phyloP scores from a whole-genome alignment of 2,329 filamentous ascomycete genomes.

The Colletotrichum tropicale region DNA sequence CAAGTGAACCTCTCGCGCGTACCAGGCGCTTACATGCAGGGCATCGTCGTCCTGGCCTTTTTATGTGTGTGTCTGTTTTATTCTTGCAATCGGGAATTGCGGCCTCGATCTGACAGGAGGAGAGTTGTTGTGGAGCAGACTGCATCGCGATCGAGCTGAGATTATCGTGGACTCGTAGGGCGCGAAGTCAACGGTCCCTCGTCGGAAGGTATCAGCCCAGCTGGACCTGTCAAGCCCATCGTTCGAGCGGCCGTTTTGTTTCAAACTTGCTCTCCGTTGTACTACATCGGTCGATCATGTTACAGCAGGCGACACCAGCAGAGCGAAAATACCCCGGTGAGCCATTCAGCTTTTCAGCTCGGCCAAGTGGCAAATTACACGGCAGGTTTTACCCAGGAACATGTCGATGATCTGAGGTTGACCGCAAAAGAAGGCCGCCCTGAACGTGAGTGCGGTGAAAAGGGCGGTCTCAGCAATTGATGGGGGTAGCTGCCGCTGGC shows the following conservation, averaged over 20 bases:
- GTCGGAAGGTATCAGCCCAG: not conserved
- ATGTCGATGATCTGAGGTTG: not conserved
- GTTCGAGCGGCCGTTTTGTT: constrained; percentile 3
- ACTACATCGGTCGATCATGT: not conserved
- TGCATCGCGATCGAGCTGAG: not conserved
- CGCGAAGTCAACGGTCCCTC: not conserved
- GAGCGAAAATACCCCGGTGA: not conserved
- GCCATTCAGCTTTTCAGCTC: not conserved
- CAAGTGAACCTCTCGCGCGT: not conserved
- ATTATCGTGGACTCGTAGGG: not conserved
- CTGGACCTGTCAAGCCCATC: not conserved
- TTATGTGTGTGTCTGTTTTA: not conserved
- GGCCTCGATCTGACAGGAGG: not conserved
- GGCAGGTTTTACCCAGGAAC: not conserved
- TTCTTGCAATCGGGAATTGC: not conserved
- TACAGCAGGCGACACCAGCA: not conserved
- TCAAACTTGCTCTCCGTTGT: not conserved
- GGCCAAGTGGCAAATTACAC: not conserved
- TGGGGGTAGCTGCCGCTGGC: not conserved
- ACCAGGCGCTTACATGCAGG: not conserved
- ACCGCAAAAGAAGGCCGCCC: not conserved
- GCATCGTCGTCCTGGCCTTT: not conserved
- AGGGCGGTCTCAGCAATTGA: not conserved
- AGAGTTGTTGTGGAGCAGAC: not conserved
- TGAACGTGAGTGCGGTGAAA: not conserved